Evolutionary conservation across 2,329 filamentous ascomycete genomes (phyloP), one percentile per base, ranked within the genome.

Genomic region (Paecilomyces fulvus): DNA sequence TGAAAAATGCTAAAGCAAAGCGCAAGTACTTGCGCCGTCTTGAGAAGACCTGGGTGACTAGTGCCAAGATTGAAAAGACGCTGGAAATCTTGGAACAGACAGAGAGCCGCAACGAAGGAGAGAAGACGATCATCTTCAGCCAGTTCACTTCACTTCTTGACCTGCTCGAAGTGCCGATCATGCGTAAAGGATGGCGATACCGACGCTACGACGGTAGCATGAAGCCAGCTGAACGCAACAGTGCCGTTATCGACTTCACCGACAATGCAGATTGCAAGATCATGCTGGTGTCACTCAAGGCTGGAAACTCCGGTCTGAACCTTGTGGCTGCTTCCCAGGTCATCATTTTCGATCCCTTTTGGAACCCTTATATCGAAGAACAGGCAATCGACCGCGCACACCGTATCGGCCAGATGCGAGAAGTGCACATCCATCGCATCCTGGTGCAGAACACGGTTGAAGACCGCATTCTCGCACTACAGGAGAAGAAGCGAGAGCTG

Each of bases 351-450:
- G 91, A 96, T 68, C 91, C 91, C 0, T 95, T 95, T 75, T 96
- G 90, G 90, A 96, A 96, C 61, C 92, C 91, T 0, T 95, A 88
- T 67, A 88, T 95, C 52, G 92, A 96, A 73, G 90, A 91, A 72
- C 92, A 96, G 73, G 92, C 92, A 3, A 86, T 96, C 53, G 92
- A 95, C 69, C 87, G 92, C 21, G 89, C 91, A 2, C 88, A 96
- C 71, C 87, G 92, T 9, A 92, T 96, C 63, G 91, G 91, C 0
- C 92, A 96, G 73, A 75, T 79, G 61, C 80, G 80, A 3, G 76
- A 84, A 7, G 92, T 96, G 3, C 80, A 84, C 55, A 87, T 96
- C 1, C 90, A 96, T 68, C 86, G 90, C 3, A 82, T 96, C 23
- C 75, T 96, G 2, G 83, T 92, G 7, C 71, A 84, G 63, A 80